Conservation (phyloP, 805 yeast species). For the Candida hungchunana region DNA sequence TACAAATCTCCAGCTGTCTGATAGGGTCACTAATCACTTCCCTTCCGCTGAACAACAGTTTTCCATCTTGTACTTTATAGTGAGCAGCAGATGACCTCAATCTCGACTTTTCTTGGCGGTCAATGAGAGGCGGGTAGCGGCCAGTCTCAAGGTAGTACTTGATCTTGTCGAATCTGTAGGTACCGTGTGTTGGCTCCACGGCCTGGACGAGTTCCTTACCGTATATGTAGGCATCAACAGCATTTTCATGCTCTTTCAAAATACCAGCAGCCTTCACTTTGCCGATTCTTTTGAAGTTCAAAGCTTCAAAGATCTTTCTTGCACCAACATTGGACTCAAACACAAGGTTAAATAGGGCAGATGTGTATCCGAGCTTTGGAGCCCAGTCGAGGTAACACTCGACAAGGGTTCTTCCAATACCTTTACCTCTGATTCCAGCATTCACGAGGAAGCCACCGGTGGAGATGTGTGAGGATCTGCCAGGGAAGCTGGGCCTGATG, state of each 20-base stretch:
- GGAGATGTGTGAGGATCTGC: conserved; percentile 89
- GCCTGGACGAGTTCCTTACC: conserved; percentile 70
- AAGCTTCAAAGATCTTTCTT: conserved; percentile 68
- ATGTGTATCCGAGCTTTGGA: conserved; percentile 80
- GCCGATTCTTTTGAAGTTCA: conserved; percentile 76
- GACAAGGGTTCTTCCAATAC: conserved; percentile 81
- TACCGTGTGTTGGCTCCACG: conserved; percentile 37
- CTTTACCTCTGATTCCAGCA: conserved; percentile 88
- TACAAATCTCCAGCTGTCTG: conserved; percentile 70
- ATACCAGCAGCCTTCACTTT: conserved; percentile 84
- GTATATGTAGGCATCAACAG: conserved; percentile 84
- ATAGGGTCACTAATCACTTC: conserved; percentile 80
- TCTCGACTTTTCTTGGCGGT: conserved; percentile 83
- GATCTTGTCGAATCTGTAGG: conserved; percentile 66
- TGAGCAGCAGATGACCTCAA: conserved; percentile 76
- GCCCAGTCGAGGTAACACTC: conserved; percentile 92
- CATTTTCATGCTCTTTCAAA: conserved; percentile 74
- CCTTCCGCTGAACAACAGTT: conserved; percentile 67
- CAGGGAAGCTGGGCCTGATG: conserved; percentile 87
- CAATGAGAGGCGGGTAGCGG: conserved; percentile 77
- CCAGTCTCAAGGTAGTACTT: conserved; percentile 78
- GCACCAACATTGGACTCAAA: conserved; percentile 88
- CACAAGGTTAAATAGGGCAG: conserved; percentile 77
- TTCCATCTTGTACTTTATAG: conserved; percentile 67
- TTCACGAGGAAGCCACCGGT: conserved; percentile 86